These are phyloP conservation scores for Bimuria novae-zelandiae DNA, from an alignment of 2,329 filamentous ascomycete genomes.

Conservation along the genomic window DNA sequence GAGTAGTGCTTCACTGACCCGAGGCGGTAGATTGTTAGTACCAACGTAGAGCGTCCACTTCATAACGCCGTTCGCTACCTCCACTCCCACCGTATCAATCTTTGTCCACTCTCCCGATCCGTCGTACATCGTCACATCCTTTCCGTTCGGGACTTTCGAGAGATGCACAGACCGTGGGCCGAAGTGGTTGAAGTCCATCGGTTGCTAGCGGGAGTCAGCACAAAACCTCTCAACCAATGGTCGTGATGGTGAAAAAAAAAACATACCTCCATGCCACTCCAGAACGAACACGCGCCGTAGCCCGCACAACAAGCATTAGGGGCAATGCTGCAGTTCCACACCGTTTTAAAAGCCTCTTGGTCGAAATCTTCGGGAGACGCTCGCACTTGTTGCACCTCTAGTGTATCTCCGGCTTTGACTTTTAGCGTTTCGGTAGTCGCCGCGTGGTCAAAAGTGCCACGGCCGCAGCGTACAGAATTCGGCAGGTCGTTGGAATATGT, in stretches of 20 bases:
- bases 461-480: constrained; percentile 19
- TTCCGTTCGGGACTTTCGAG: constrained; percentile 11
- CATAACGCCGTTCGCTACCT: not conserved
- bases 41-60: constrained; percentile 1
- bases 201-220: not conserved
- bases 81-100: constrained; percentile 12
- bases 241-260: not conserved
- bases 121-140: constrained; percentile 14
- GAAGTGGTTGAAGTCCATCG: constrained; percentile 13
- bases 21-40: constrained; percentile 2
- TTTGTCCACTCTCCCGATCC: constrained; percentile 18
- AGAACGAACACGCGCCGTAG: constrained; percentile 8
- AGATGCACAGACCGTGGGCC: constrained; percentile 9
- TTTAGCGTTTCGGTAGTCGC: constrained; percentile 13
- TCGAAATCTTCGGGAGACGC: constrained; percentile 4
- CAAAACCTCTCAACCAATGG: not conserved
- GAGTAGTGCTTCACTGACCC: not conserved
- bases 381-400: constrained; percentile 13
- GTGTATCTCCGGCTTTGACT: constrained; percentile 15
- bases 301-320: constrained; percentile 7
- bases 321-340: not conserved
- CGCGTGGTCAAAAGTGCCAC: constrained; percentile 15
- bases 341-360: not conserved
- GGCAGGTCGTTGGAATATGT: constrained; percentile 13
- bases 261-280: constrained; percentile 3